Evolutionary conservation across 2,329 filamentous ascomycete genomes (phyloP), one percentile per base, ranked within the genome.

Genomic region (Nemania bipapillata): DNA sequence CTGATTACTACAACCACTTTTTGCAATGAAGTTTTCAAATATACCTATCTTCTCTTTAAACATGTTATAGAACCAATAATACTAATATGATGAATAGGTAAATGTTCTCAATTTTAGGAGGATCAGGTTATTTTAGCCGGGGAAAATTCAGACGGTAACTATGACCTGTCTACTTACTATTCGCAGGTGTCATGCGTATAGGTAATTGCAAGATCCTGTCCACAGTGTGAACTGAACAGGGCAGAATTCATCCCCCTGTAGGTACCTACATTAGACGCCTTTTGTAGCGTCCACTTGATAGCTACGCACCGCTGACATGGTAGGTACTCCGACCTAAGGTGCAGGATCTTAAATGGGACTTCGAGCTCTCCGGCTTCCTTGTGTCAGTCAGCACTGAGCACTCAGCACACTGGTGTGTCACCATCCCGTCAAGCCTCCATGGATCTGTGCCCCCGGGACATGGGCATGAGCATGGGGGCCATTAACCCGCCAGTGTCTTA

Each of bases 401-500:
- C n/a, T n/a, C n/a, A n/a, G n/a, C n/a, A 17, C 40, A 45, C 40
- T 45, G 17, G 40, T 45, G 59, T 66, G 57, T 66, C 63, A 66
- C 66, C 56, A 63, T 61, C 68, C 53, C 53, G 55, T 66, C 66
- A 62, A 65, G 59, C 56, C 65, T 49, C 59, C 54, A 55, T 63
- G 63, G 54, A 68, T 62, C 58, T 49, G n/a, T 17, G 50, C 64
- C 55, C 54, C 28, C n/a, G 53, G 53, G 32, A 22, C 53, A 40
- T 40, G 32, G 58, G 40, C n/a, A 32, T 32, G 30, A 9, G 6
- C 7, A 26, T 67, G 40, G 55, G 49, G 60, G 61, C 55, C 50
- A 65, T 64, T 65, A 60, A 68, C 68, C 65, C 65, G 49, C 56
- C 24, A 60, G 35, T 49, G 68, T 68, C 63, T 69, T 69, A 70